Base-by-base conservation (phyloP, 2,329 filamentous ascomycete genomes). In the Diaporthe australafricana region DNA sequence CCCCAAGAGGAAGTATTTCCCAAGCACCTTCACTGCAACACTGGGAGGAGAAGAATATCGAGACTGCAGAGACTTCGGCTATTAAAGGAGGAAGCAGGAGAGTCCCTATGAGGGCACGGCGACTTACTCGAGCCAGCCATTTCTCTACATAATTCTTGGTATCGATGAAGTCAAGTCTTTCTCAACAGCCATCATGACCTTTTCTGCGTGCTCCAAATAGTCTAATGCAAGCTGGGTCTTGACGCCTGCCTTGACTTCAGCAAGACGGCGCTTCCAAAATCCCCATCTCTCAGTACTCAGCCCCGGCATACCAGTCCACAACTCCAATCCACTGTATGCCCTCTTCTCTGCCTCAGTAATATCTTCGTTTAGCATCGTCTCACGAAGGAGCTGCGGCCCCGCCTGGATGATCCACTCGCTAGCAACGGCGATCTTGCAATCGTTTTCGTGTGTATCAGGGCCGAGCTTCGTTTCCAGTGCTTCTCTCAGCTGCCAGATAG, bases 401-500 rank as follows among this genome's bases (percentile, higher is more conserved):
- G 40, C 57, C 16, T 63, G 57, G 6, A 63, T 47, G 40, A 47
- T 22, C 57, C 42, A 63, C 27, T 63, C 42, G 57, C 57, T 47
- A 11, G 57, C 42, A 22, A 47, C 42, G 6, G 57, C 42, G 2
- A 63, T n/a, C 27, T 63, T 47, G 25, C 57, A 63, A 2, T 63
- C 42, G 20, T 62, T 62, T n/a, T 63, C 27, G 27, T 63, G 17
- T 17, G 40, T 16, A 9, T 63, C 40, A 6, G 57, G 20, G 25
- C 57, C 57, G 20, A 63, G 20, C 5, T 8, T 12, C 1, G 0
- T 27, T 63, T 63, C 57, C 22, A 47, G 27, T 17, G 38, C 57
- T 47, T 47, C 57, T 35, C 57, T 32, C 3, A 63, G 27, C 57
- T 63, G 11, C 57, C 57, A 63, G n/a, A 63, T 63, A 11, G 57